A percentile compares a stretch with the other conserved stretches of the same genome.
These are phyloP conservation scores for Lizanozyma gosingica DNA, from an alignment of 1,139 yeast species.

Conservation along the genomic window DNA sequence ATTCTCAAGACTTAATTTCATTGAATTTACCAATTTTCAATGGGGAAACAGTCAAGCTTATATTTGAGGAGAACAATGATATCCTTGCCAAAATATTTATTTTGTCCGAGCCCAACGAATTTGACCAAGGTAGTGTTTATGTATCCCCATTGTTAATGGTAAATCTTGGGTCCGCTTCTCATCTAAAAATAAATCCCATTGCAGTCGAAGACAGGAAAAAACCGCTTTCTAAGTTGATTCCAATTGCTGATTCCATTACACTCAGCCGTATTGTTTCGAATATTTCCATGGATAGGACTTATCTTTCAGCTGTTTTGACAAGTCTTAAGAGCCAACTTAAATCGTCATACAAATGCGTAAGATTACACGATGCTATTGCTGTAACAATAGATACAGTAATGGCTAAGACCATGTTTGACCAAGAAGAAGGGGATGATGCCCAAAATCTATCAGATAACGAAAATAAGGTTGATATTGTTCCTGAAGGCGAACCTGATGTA, in stretches of 20 bases:
- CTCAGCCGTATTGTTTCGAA: slow-evolving; percentile 68
- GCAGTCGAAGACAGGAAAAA: slow-evolving; percentile 7
- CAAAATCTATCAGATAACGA: slow-evolving; percentile 10
- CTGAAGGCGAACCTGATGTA: slow-evolving; percentile 58
- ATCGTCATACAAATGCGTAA: slow-evolving; percentile 46
- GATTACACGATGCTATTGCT: slow-evolving; percentile 60
- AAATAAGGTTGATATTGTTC: slow-evolving; percentile 32
- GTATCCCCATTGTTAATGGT: slow-evolving; percentile 58
- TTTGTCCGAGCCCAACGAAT: slow-evolving; percentile 54
- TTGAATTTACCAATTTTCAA: slow-evolving; percentile 52
- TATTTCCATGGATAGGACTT: slow-evolving; percentile 55
- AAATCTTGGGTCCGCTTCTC: slow-evolving; percentile 34
- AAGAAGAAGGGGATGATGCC: slow-evolving; percentile 16
- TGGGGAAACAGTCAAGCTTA: slow-evolving; percentile 52
- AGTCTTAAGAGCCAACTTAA: slow-evolving; percentile 61
- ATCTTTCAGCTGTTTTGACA: slow-evolving; percentile 56
- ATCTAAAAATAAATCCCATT: slow-evolving; percentile 18
- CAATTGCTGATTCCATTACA: slow-evolving; percentile 30
- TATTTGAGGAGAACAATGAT: slow-evolving; percentile 12
- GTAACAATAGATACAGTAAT: slow-evolving; percentile 67
- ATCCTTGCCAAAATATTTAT: slow-evolving; percentile 46
- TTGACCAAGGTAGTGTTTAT: slow-evolving; percentile 31
- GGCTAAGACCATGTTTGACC: slow-evolving; percentile 49
- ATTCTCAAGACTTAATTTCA: slow-evolving; percentile 42
- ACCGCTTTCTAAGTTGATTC: slow-evolving; percentile 13